These are phyloP conservation scores for Lanmaoa pseudosensibilis DNA, from an alignment of 768 basidiomycete species.

Conservation along the genomic window DNA sequence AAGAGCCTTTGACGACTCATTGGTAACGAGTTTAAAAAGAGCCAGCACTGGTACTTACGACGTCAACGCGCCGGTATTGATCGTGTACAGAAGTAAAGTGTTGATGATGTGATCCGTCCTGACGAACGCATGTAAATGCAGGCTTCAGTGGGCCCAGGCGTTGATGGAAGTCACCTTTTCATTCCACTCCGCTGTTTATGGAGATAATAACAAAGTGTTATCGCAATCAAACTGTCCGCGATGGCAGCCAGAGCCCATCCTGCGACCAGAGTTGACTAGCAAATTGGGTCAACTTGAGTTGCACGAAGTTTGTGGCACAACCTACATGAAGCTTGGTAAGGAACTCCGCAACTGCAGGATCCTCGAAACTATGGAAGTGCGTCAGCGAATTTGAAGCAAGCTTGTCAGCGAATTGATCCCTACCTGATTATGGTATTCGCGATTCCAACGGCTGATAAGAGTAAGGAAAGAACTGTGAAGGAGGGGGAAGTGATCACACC, in stretches of 20 bases:
- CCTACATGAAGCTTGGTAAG: background rate
- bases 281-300: background rate
- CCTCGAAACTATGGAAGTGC: conserved; percentile 5
- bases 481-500: background rate
- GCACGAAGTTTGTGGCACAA: background rate
- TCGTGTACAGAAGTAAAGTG: conserved; percentile 17
- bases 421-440: background rate
- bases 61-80: background rate
- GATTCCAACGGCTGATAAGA: conserved; percentile 10
- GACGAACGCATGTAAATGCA: background rate
- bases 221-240: conserved; percentile 7
- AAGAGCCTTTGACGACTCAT: no score
- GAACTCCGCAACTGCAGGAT: background rate
- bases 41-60: conserved; percentile 2
- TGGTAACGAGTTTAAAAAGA: no score
- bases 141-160: no score
- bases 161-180: background rate
- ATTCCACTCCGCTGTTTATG: conserved; percentile 10
- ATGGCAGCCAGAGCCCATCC: background rate
- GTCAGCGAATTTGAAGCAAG: background rate
- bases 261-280: background rate
- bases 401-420: background rate
- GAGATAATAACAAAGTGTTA: conserved; percentile 12
- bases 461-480: background rate
- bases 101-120: conserved; percentile 20